These are phyloP conservation scores for Galerina sulciceps DNA, from an alignment of 768 basidiomycete species.

Conservation along the genomic window DNA sequence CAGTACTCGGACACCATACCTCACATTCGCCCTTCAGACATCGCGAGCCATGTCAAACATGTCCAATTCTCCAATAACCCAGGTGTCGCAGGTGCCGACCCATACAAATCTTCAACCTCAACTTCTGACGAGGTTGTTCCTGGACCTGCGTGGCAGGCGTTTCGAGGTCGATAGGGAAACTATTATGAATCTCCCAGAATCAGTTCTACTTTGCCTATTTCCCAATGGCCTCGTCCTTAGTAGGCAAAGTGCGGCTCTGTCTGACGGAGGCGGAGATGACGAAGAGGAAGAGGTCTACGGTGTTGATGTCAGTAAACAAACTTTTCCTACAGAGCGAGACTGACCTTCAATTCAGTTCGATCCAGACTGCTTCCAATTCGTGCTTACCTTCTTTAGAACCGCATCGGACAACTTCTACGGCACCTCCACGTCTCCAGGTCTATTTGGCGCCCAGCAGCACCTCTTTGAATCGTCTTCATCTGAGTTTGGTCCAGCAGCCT, in stretches of 20 bases:
- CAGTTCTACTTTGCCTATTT: constrained; percentile 93
- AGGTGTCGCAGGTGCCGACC: constrained; percentile 66
- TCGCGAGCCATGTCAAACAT: constrained; percentile 39
- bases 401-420: constrained; percentile 95
- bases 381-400: constrained; percentile 88
- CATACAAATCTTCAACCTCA: constrained; percentile 82
- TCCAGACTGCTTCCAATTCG: constrained; percentile 94
- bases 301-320: constrained; percentile 80
- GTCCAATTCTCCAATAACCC: constrained; percentile 57
- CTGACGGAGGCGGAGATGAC: constrained; percentile 72
- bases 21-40: constrained; percentile 1
- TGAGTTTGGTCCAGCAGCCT: constrained; percentile 63
- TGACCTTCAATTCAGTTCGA: constrained; percentile 71
- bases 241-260: constrained; percentile 77
- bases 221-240: constrained; percentile 96
- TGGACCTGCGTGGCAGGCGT: constrained; percentile 89
- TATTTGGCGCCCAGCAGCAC: constrained; percentile 80
- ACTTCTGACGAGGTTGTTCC: constrained; percentile 83
- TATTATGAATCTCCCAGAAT: constrained; percentile 98
- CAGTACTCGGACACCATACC: constrained; percentile 10
- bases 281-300: constrained; percentile 94
- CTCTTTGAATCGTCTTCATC: constrained; percentile 70
- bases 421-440: constrained; percentile 68
- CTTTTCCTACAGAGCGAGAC: constrained; percentile 6
- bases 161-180: constrained; percentile 97